phyloP scores from a whole-genome alignment of 371 early-diverging fungal species.

The Amoeboaphelidium protococcarum region DNA sequence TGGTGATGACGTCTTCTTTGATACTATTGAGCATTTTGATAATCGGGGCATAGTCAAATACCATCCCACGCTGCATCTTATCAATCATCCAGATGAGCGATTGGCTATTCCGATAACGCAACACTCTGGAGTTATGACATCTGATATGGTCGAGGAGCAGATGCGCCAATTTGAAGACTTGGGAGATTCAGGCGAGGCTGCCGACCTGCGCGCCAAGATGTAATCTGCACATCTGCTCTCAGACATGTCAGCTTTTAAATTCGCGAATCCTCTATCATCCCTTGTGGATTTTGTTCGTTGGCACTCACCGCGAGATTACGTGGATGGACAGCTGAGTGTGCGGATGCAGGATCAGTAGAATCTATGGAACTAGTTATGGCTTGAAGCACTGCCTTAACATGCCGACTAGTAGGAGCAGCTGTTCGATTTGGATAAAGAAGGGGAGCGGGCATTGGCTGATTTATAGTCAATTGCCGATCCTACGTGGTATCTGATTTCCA shows the following conservation, averaged over 20 bases:
- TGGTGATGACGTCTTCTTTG: no score
- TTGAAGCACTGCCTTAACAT: no score
- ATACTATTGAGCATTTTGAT: no score
- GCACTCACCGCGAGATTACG: slow-evolving; percentile 78
- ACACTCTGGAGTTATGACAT: slow-evolving; percentile 56
- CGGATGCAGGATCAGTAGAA: slow-evolving; percentile 55
- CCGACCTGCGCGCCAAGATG: slow-evolving; percentile 38
- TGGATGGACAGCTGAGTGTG: slow-evolving; percentile 29
- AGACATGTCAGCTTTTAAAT: slow-evolving; percentile 60
- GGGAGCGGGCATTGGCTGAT: no score
- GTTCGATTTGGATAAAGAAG: no score
- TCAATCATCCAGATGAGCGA: no score
- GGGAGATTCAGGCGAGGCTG: slow-evolving; percentile 39
- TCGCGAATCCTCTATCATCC: slow-evolving; percentile 46
- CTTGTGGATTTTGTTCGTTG: slow-evolving; percentile 80
- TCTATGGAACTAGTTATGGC: slow-evolving; percentile 71
- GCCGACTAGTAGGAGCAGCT: no score
- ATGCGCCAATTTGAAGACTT: slow-evolving; percentile 42
- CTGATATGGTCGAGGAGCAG: slow-evolving; percentile 60
- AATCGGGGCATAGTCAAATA: no score
- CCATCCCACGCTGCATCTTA: no score
- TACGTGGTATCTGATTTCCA: no score
- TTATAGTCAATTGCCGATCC: no score
- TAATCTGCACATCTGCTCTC: slow-evolving; percentile 40
- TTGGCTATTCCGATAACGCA: slow-evolving; percentile 9